A percentile compares a stretch with the other conserved stretches of the same genome.
phyloP scores from a whole-genome alignment of 2,329 filamentous ascomycete genomes.

The Xylaria arbuscula region DNA sequence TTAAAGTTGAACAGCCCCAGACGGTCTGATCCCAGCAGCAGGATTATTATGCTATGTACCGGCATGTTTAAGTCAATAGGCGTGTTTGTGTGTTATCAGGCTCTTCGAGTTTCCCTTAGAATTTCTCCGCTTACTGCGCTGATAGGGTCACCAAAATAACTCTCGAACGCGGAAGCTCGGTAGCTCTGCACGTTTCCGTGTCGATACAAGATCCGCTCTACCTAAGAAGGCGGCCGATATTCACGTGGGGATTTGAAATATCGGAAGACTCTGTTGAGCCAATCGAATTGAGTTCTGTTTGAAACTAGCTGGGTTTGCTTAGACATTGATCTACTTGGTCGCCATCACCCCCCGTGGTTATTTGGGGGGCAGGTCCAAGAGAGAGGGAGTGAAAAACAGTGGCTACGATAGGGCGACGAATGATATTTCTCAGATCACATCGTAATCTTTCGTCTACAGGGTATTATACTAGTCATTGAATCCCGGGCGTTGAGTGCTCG shows the following conservation, averaged over 20 bases:
- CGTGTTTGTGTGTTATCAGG: conserved; percentile 33
- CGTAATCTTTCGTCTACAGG: conserved; percentile 8
- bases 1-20: conserved; percentile 35
- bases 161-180: conserved; percentile 38
- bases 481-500: conserved; percentile 8
- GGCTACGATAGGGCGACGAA: conserved; percentile 32
- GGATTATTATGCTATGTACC: conserved; percentile 40
- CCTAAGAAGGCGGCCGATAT: conserved; percentile 30
- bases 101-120: conserved; percentile 24
- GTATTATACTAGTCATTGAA: conserved; percentile 7
- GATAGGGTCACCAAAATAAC: conserved; percentile 39
- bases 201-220: conserved; percentile 36
- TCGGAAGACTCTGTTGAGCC: conserved; percentile 29
- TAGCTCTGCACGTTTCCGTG: conserved; percentile 37
- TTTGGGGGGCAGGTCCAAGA: conserved; percentile 9
- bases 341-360: background rate
- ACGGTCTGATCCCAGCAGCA: conserved; percentile 34
- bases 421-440: conserved; percentile 24
- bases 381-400: conserved; percentile 1
- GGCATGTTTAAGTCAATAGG: conserved; percentile 35
- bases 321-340: conserved; percentile 25
- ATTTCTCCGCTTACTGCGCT: conserved; percentile 30
- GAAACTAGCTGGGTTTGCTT: conserved; percentile 25
- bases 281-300: conserved; percentile 24
- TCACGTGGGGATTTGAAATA: conserved; percentile 38